A percentile compares a stretch with the other conserved stretches of the same genome.
Evolutionary conservation across 2,329 filamentous ascomycete species (phyloP).

Genomic region (Thermothelomyces thermophilus): DNA sequence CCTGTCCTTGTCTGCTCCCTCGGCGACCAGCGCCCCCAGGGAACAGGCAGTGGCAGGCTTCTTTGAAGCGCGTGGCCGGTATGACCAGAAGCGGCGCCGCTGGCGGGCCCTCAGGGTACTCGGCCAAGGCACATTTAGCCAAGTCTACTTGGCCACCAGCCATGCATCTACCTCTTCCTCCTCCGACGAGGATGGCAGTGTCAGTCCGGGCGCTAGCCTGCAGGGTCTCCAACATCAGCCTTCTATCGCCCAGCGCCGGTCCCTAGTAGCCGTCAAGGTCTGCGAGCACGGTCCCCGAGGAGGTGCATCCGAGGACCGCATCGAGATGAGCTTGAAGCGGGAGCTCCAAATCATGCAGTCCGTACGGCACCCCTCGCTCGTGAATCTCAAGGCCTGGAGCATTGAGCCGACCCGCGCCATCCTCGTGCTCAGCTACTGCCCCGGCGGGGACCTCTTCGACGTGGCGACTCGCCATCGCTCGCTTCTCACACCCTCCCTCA

Average conservation of each 20-base stretch:
- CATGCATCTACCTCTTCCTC: conserved; percentile 47
- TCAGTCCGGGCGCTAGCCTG: too few species aligned
- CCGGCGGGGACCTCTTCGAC: conserved; percentile 92
- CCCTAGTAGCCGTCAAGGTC: conserved; percentile 88
- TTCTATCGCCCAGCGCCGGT: conserved; percentile 56
- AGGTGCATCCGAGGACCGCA: conserved; percentile 84
- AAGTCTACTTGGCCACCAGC: conserved; percentile 84
- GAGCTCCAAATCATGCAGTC: conserved; percentile 90
- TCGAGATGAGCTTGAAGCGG: conserved; percentile 88
- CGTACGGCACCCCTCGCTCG: conserved; percentile 81
- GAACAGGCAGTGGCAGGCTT: conserved; percentile 48
- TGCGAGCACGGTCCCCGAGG: conserved; percentile 92
- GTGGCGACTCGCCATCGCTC: conserved; percentile 69
- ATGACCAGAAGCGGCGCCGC: conserved; percentile 61
- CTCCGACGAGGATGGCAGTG: conserved; percentile 35
- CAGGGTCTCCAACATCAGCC: conserved; percentile 21
- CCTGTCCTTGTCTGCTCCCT: conserved; percentile 28
- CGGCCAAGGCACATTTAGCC: conserved; percentile 92
- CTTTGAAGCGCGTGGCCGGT: conserved; percentile 62
- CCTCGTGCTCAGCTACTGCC: conserved; percentile 83
- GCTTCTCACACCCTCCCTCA: conserved; percentile 59
- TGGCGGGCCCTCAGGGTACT: conserved; percentile 77
- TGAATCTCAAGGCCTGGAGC: conserved; percentile 87
- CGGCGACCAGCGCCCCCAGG: conserved; percentile 35
- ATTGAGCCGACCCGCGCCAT: conserved; percentile 77